Conservation (phyloP, 2,329 filamentous ascomycete genomes). For the Paradendryphiella salina region DNA sequence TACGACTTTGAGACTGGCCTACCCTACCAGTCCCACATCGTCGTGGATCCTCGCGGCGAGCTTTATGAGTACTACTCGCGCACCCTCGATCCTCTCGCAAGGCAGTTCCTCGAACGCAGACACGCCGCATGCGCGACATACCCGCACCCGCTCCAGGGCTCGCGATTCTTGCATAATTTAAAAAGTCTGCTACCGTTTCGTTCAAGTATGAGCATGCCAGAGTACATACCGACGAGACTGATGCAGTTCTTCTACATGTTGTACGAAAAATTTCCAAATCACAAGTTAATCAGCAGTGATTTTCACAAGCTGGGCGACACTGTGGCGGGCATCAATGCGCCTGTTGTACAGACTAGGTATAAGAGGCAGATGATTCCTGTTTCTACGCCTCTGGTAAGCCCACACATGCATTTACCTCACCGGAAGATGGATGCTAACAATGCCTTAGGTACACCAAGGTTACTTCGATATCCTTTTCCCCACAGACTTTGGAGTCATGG, state of each 20-base stretch:
- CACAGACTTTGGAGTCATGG: slow-evolving; percentile 88
- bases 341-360: slow-evolving; percentile 94
- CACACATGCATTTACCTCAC: not conserved
- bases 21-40: slow-evolving; percentile 83
- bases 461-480: slow-evolving; percentile 99
- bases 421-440: slow-evolving; percentile 1
- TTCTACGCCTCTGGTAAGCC: slow-evolving; percentile 79
- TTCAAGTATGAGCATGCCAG: slow-evolving; percentile 76
- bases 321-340: slow-evolving; percentile 81
- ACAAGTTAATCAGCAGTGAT: slow-evolving; percentile 86
- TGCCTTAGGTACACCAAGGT: slow-evolving; percentile 81
- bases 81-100: slow-evolving; percentile 77
- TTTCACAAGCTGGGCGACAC: slow-evolving; percentile 86
- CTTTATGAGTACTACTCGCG: slow-evolving; percentile 93
- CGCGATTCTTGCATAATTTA: slow-evolving; percentile 62
- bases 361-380: slow-evolving; percentile 86
- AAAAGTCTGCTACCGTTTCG: slow-evolving; percentile 69
- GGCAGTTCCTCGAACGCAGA: slow-evolving; percentile 81
- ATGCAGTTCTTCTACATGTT: slow-evolving; percentile 98
- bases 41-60: slow-evolving; percentile 82
- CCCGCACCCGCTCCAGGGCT: slow-evolving; percentile 63
- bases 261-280: slow-evolving; percentile 83
- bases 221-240: slow-evolving; percentile 91
- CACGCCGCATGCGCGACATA: slow-evolving; percentile 68
- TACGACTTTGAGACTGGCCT: slow-evolving; percentile 82